Evolutionary conservation across 2,329 filamentous ascomycete species (phyloP).

Genomic region (Ceratocystis harringtonii): DNA sequence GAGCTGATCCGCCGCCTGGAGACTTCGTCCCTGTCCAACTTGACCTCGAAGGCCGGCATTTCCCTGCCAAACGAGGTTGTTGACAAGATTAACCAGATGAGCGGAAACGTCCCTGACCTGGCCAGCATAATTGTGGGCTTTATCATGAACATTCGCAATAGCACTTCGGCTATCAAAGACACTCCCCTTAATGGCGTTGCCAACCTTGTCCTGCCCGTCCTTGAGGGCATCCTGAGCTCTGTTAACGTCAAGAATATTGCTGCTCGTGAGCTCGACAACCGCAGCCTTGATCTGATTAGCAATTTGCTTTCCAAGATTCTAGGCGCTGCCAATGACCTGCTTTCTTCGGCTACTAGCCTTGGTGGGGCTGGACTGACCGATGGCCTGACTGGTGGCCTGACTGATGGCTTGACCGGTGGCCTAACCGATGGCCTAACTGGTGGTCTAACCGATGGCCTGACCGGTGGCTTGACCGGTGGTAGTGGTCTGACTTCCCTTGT

Average conservation of each 20-base stretch:
- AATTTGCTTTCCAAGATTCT: constrained; percentile 6
- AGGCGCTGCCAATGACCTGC: not conserved
- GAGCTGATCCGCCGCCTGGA: not conserved
- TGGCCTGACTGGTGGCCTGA: not conserved
- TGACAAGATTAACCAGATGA: constrained; percentile 4
- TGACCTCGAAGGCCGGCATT: constrained; percentile 6
- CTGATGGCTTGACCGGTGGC: not conserved
- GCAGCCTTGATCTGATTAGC: not conserved
- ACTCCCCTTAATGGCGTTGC: constrained; percentile 10
- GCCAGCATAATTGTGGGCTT: constrained; percentile 9
- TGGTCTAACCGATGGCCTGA: not conserved
- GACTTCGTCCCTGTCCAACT: not conserved
- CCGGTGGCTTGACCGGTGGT: not conserved
- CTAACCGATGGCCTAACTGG: not conserved
- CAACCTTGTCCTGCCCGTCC: constrained; percentile 3
- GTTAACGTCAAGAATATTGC: not conserved
- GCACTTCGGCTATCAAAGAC: not conserved
- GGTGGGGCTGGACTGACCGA: not conserved
- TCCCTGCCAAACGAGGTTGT: constrained; percentile 3
- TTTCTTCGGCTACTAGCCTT: not conserved
- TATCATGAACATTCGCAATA: constrained; percentile 4
- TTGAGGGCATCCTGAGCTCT: constrained; percentile 12
- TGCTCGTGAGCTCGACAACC: not conserved
- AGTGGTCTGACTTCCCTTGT: not conserved
- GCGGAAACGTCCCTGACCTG: not conserved